These are phyloP conservation scores for Trichoderma semiorbis DNA, from an alignment of 2,329 filamentous ascomycete species.

Conservation along the genomic window DNA sequence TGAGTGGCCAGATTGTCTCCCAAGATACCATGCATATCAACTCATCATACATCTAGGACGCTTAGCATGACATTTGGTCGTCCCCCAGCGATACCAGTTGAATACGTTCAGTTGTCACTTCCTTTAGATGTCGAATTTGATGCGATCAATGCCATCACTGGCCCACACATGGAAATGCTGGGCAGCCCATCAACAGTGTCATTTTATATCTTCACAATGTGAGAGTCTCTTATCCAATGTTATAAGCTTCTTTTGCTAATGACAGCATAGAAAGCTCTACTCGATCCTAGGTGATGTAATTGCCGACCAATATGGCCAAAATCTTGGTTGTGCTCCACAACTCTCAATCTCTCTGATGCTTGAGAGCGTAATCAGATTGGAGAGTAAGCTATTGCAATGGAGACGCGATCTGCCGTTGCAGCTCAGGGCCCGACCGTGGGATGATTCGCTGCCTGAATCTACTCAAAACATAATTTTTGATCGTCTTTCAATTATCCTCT, in stretches of 20 bases:
- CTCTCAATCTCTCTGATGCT: neutral
- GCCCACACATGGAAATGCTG: neutral
- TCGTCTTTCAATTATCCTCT: neutral
- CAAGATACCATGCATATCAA: too few species aligned
- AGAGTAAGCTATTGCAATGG: neutral
- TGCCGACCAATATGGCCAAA: neutral
- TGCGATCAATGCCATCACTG: neutral
- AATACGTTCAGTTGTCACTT: neutral
- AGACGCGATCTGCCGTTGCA: neutral
- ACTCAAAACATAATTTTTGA: neutral
- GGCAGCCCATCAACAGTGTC: neutral
- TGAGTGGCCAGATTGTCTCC: neutral
- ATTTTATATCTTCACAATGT: constrained; percentile 8
- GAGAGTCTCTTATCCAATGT: neutral
- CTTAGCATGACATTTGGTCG: constrained; percentile 10
- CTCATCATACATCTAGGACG: neutral
- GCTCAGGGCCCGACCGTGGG: neutral
- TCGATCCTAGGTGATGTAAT: neutral
- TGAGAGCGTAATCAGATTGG: neutral
- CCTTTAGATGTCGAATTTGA: neutral
- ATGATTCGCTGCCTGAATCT: neutral
- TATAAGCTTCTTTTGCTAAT: neutral
- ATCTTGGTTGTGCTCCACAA: neutral
- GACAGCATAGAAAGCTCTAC: neutral
- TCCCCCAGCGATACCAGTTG: constrained; percentile 2